Percentiles rank a stretch among this genome's conserved stretches.
Evolutionary conservation across 495 filamentous ascomycete species (phyloP).

Genomic region (Lineolata rhizophorae): DNA sequence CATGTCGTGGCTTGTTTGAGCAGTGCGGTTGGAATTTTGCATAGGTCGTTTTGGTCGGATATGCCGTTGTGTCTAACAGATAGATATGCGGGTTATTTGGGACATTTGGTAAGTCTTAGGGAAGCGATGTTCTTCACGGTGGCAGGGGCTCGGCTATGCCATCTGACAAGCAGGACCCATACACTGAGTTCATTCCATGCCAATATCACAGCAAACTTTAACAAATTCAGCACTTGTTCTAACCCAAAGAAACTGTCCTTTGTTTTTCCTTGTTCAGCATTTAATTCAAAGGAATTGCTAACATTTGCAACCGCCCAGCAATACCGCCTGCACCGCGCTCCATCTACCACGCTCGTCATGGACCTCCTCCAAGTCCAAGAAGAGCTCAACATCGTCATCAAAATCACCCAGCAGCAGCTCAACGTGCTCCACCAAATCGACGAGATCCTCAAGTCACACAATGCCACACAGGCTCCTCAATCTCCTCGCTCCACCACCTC

Average conservation of each 20-base stretch:
- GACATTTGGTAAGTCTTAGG: constrained; percentile 14
- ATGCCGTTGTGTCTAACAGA: constrained; percentile 17
- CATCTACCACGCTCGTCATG: constrained; percentile 20
- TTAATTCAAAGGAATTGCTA: too few species aligned
- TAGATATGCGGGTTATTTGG: constrained; percentile 18
- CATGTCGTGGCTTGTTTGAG: constrained; percentile 16
- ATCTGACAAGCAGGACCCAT: too few species aligned
- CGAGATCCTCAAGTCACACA: constrained; percentile 6
- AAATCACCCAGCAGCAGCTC: constrained; percentile 21
- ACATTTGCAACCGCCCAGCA: too few species aligned
- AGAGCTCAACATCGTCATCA: constrained; percentile 19
- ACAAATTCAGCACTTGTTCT: neutral
- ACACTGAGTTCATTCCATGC: too few species aligned
- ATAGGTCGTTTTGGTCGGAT: constrained; percentile 19
- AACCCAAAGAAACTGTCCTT: too few species aligned
- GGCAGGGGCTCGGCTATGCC: too few species aligned
- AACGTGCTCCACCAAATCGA: constrained; percentile 15
- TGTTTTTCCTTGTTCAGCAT: too few species aligned
- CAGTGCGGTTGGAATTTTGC: constrained; percentile 18
- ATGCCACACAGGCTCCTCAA: neutral
- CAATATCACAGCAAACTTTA: constrained; percentile 1
- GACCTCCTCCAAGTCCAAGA: constrained; percentile 20
- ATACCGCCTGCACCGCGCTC: constrained; percentile 18
- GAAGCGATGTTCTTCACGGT: too few species aligned
- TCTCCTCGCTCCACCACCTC: neutral